Conservation (phyloP, 2,329 filamentous ascomycete species). For the Dothiorella sarmentorum region DNA sequence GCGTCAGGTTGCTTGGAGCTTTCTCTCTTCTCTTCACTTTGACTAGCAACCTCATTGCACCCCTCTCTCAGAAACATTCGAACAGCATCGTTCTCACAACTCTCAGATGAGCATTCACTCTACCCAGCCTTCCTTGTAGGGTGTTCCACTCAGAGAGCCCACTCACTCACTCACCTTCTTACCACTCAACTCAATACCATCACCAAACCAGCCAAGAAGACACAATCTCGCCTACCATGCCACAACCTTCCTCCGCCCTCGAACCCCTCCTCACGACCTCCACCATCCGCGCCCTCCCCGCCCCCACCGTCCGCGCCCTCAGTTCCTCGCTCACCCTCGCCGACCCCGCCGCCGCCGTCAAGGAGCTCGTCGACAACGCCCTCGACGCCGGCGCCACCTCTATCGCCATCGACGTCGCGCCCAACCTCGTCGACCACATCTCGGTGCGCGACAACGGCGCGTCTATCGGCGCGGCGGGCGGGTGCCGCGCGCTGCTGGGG, state of each 20-base stretch:
- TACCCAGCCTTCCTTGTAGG: no score
- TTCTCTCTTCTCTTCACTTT: no score
- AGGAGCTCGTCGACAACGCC: constrained; percentile 75
- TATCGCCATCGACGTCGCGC: constrained; percentile 61
- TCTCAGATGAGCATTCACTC: no score
- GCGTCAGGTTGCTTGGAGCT: no score
- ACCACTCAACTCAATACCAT: no score
- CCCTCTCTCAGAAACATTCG: no score
- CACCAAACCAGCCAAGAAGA: not conserved
- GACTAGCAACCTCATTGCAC: no score
- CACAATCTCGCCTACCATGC: not conserved
- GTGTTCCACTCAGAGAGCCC: no score
- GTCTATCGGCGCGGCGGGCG: constrained; percentile 61
- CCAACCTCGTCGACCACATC: constrained; percentile 65
- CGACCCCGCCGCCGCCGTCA: constrained; percentile 61
- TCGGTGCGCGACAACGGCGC: constrained; percentile 65
- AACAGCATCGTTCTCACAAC: no score
- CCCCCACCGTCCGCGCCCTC: constrained; percentile 51
- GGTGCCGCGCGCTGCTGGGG: constrained; percentile 62
- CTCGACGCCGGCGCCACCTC: constrained; percentile 67
- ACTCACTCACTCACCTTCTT: no score
- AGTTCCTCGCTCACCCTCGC: constrained; percentile 60
- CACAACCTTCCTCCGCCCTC: not conserved
- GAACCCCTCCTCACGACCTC: not conserved
- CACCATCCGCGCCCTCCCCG: constrained; percentile 34